Evolutionary conservation across 352 stramenopile species (phyloP), one percentile per base, ranked within the genome.

Genomic region (Thalassiosira allenii): DNA sequence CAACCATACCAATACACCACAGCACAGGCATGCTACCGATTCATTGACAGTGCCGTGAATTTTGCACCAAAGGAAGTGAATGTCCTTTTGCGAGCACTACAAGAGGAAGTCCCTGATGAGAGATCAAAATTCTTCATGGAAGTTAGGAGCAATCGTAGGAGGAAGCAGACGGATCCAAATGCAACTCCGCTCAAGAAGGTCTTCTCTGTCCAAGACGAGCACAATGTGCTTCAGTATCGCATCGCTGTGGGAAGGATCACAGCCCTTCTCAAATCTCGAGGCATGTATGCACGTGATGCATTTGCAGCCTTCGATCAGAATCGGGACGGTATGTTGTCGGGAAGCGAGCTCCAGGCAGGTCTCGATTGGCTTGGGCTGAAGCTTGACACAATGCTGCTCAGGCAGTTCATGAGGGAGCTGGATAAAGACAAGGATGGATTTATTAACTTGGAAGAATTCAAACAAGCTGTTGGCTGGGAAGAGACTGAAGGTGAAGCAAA

Each of bases 31-130:
- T 99, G 96, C 78, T 96, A 97, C 71, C 95, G 97, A 5, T 99
- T 99, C 86, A 98, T 99, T 85, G 98, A 99, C 89, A 98, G 97
- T 84, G 95, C 98, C 71, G 97, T 99, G 74, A 98, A 99, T 71
- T 99, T 98, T 89, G 95, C 96, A 62, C 95, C 96, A 8, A 74
- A 91, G 3, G 96, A 99, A 76, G 79, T 99, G 0, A 96, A 96
- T 70, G 72, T 98, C 43, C 84, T 99, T 12, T 78, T 99, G 23
- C 83, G 91, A 79, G 86, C 92, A 34, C 77, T 97, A 40, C 90
- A 96, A 79, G 86, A 92, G 22, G 94, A 96, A 77, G 61, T 83
- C 25, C 68, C 84, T 33, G 91, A 95, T 73, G 87, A 95, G 40
- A 83, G 91, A 44, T 91, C 87, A 40, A 93, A 94, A 37, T 98